Evolutionary conservation across 768 basidiomycete genomes (phyloP), one percentile per base, ranked within the genome.

Genomic region (Scleroderma citrinum): DNA sequence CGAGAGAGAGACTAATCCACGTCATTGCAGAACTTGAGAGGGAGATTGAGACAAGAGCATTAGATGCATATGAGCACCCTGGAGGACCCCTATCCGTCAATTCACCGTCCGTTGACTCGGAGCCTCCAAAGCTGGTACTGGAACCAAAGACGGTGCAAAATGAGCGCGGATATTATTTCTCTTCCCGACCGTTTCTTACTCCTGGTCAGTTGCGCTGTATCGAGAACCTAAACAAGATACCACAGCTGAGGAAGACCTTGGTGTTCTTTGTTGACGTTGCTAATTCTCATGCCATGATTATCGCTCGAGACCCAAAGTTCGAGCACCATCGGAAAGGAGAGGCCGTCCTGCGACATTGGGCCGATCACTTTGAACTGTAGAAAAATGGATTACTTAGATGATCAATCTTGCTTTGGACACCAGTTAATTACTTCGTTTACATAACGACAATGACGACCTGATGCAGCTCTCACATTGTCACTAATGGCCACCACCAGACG

Each of bases 221-320:
- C 5, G 66, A 65, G 6, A 76, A 71, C 63, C 70, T 92, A 32
- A 91, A 91, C 63, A 70, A 69, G 37, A 74, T 92, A 11, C 86
- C 87, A 0, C 66, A 71, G 26, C 60, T 92, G 42, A 75, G 80
- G 70, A 92, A 91, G 67, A 77, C 86, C 55, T 62, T 77, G 17
- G 85, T 77, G n/a, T 88, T 79, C 59, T 82, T 91, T 55, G 66
- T 72, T n/a, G 67, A 68, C 1, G 72, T 82, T 20, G 59, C 66
- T 34, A 90, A 90, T 57, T 69, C 86, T 24, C 89, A 92, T 66
- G 86, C 76, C 6, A 71, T 78, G 49, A 84, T 92, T 53, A 70
- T 92, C 8, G 81, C 76, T 61, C 71, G 89, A 37, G 87, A 90
- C 53, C 63, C 80, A 47, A 72, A 81, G 30, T 86, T 86, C 59